Evolutionary conservation across 2,329 filamentous ascomycete genomes (phyloP).

Genomic region (Epichloe sibirici): DNA sequence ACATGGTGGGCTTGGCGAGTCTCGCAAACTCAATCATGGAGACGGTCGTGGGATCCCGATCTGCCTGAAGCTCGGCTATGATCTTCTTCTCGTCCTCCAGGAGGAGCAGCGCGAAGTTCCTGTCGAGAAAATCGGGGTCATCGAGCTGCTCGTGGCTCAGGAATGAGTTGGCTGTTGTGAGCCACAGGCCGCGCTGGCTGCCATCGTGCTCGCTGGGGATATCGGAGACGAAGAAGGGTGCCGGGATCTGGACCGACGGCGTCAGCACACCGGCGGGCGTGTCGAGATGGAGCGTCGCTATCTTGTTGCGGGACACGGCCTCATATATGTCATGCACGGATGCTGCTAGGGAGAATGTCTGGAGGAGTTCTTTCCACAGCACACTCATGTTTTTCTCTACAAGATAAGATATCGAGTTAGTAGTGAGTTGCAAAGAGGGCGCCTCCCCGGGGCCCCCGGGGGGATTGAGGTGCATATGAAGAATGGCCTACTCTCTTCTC

Average conservation of each 20-base stretch:
- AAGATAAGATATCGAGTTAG: not conserved
- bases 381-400: conserved; percentile 47
- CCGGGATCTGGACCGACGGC: conserved; percentile 52
- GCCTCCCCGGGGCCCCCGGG: too few relatives aligned
- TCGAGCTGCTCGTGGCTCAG: conserved; percentile 55
- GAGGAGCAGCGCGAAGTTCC: conserved; percentile 76
- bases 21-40: conserved; percentile 74
- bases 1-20: conserved; percentile 56
- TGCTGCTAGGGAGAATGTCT: conserved; percentile 64
- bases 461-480: too few relatives aligned
- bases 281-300: conserved; percentile 71
- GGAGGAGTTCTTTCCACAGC: conserved; percentile 59
- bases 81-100: conserved; percentile 70
- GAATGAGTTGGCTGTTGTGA: conserved; percentile 75
- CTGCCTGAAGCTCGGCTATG: conserved; percentile 61
- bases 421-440: not conserved
- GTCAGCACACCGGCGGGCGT: conserved; percentile 45
- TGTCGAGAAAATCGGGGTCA: conserved; percentile 59
- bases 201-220: conserved; percentile 57
- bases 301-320: conserved; percentile 70
- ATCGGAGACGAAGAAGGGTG: conserved; percentile 59
- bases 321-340: conserved; percentile 75
- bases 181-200: conserved; percentile 64
- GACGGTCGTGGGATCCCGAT: conserved; percentile 62
- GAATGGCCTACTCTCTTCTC: conserved; percentile 45